Evolutionary conservation across 768 basidiomycete species (phyloP), one percentile per base, ranked within the genome.

Genomic region (Rubroboletus satanas): DNA sequence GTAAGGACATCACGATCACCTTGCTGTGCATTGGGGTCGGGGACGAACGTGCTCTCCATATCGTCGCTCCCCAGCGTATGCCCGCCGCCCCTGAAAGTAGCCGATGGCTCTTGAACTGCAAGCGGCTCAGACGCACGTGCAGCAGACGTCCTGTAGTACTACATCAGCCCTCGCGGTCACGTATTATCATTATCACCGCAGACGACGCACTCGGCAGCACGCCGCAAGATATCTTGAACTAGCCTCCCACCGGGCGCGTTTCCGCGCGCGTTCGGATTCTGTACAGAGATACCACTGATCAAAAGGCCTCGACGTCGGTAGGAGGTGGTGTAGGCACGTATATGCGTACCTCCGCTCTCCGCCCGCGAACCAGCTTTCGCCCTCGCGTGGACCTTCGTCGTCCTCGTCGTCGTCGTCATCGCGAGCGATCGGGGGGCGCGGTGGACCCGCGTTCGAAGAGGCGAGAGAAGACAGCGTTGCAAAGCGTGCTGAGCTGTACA

Each of bases 61-160:
- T 97, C 93, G 58, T 98, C 96, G 26, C 90, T 86, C 7, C 96
- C 96, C 23, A 99, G 78, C 0, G 79, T 88, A 67, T 95, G 83
- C 1, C 94, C 96, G 3, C 86, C 78, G 0, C 92, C 91, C 28
- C 72, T 63, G 68, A 93, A 93, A 0, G 69, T 70, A 1, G 51
- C 60, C n/a, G 72, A 58, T 1, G 45, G 31, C 58, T 11, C 64
- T 55, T 28, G 61, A 23, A 26, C 63, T 48, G 23, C 56, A 37
- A 28, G 60, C 12, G 58, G 45, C 41, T 62, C 51, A 26, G 65
- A 28, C 14, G 18, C 38, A 29, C 65, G 68, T 32, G 55, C 29
- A 37, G 55, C 54, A 49, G 67, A 62, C 39, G 54, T 59, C 49
- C 67, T 68, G 29, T 17, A 11, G 38, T 12, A 15, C n/a, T 1